These are phyloP conservation scores for Sordariomycetes sp. DNA, from an alignment of 2,329 filamentous ascomycete genomes.

Conservation along the genomic window DNA sequence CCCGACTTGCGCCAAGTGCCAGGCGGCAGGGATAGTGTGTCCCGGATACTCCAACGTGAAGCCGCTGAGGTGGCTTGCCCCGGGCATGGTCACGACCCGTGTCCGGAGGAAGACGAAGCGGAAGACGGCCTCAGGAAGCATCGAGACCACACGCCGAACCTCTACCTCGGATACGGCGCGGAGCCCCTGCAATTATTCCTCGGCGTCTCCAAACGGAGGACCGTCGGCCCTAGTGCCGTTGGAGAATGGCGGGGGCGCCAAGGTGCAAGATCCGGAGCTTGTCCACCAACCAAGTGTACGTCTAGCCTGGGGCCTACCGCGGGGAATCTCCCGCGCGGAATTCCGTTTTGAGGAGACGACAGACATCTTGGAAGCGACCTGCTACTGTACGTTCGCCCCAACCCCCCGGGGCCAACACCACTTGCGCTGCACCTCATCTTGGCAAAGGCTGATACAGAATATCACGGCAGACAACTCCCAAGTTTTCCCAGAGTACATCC, in stretches of 20 bases:
- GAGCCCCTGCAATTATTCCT: too few relatives aligned
- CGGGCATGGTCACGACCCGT: conserved; percentile 19
- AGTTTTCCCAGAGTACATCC: background rate
- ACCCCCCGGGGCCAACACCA: background rate
- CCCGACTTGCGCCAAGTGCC: conserved; percentile 22
- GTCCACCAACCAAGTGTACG: background rate
- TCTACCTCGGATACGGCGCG: background rate
- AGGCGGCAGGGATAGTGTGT: conserved; percentile 17
- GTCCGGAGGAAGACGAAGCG: conserved; percentile 8
- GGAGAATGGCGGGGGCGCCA: too few relatives aligned
- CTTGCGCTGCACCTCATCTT: background rate
- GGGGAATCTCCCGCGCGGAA: background rate
- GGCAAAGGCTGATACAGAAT: background rate
- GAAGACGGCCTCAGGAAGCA: background rate
- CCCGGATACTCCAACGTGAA: conserved; percentile 23
- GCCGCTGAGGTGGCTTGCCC: conserved; percentile 24
- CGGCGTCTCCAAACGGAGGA: too few relatives aligned
- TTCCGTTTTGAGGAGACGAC: background rate
- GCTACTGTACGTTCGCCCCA: background rate
- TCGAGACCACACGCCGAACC: background rate
- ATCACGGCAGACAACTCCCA: background rate
- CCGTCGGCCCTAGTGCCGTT: too few relatives aligned
- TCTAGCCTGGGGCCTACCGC: background rate
- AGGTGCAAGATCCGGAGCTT: background rate
- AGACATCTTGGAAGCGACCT: background rate